Base-by-base conservation (phyloP, 2,329 filamentous ascomycete genomes). In the Dothideomycetes sp. region DNA sequence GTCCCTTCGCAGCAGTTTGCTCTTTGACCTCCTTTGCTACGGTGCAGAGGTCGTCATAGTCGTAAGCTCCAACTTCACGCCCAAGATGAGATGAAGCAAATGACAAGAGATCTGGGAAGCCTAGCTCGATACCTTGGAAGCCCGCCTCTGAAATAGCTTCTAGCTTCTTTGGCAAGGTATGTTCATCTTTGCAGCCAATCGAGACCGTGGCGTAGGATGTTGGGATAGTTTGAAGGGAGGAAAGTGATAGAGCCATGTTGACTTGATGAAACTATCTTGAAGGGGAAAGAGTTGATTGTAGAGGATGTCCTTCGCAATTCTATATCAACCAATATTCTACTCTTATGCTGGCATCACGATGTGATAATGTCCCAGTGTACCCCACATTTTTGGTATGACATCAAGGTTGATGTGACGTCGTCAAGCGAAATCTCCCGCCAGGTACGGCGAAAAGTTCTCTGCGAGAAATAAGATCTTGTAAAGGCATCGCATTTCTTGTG, bases 101-200 rank as follows among this genome's bases (percentile, higher is more conserved):
- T 4, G 70, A 61, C 9, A 80, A 57, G 2, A 89, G 73, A 48
- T 88, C 81, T 0, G 81, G 79, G 62, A 87, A 84, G 1, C 77
- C 77, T 5, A 88, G 72, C 58, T 88, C 84, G 43, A 88, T 78
- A 11, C 70, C 80, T 9, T 68, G 61, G 55, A 86, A 85, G 2
- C 77, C 79, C 1, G 74, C 77, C 1, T 64, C 61, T n/a, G 75
- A 65, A 47, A 86, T 76, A 31, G 77, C 75, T 32, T 70, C 59
- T 9, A 82, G 65, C 47, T 79, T 80, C 32, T 73, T 62, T 30
- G 72, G 72, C 1, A 82, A 67, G 2, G 69, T 73, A 43, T 73
- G 68, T 45, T 59, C 45, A 45, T 58, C 40, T 56, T 58, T 45
- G 61, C 59, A 62, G 33, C 69, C 68, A 17, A 78, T 68, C 5